Base-by-base conservation (phyloP, 208 protist genomes). In the Phytomonas sp. region DNA sequence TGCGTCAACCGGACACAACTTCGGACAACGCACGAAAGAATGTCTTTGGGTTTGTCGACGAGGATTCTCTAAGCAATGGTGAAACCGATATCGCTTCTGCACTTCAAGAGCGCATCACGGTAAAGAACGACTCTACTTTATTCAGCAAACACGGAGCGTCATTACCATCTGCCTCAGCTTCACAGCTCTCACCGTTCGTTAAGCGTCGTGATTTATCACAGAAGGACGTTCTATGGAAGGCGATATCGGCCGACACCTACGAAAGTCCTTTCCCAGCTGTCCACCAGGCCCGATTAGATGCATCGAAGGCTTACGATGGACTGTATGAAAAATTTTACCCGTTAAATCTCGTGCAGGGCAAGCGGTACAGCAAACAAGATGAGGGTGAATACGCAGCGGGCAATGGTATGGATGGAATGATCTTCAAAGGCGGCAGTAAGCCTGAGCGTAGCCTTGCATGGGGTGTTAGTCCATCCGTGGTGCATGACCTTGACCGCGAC, bases 231-330 rank as follows among this genome's bases (percentile, higher is more conserved):
- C 60, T 95, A 59, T 95, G 88, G 87, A 64, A 69, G 0, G 73
- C 66, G 14, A 88, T 95, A 63, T 69, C 82, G 30, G 34, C 62
- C 1, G 85, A 95, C 75, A 83, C 60, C 26, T 94, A 93, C 69
- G 88, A 95, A 65, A 83, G 88, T 67, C 91, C 91, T 5, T 86
- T 87, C 34, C 73, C 30, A 63, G 83, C 81, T 26, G 74, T 95
- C n/a, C 91, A 95, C 60, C 91, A 95, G 66, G 88, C 88, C 23
- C 87, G 91, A 60, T 77, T 95, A 23, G 88, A 95, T 70, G 91
- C 91, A 0, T 79, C 59, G 8, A 72, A 81, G 40, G 78, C 81
- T 29, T 93, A 93, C 70, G 86, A 93, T 67, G 72, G 79, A 7
- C 32, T 82, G 11, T 94, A 93, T 76, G 75, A 74, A 12, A 80